These are phyloP conservation scores for Limonium bicolor DNA, from an alignment of 148 eudicot species.

Conservation along the genomic window DNA sequence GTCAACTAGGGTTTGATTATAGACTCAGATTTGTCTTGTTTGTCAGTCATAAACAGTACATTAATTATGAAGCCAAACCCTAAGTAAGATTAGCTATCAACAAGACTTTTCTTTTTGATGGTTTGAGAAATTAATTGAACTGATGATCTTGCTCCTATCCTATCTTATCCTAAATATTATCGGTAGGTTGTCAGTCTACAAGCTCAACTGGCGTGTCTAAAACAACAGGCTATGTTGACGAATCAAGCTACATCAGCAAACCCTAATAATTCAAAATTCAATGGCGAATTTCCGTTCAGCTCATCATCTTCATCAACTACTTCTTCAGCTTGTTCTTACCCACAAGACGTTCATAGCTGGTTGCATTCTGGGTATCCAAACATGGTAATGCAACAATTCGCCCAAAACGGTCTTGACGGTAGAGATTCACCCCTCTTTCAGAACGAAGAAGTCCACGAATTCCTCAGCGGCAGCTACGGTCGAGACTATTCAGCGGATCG, in stretches of 20 bases:
- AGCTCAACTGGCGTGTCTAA: constrained; percentile 49
- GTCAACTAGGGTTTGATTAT: background rate
- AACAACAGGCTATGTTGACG: constrained; percentile 47
- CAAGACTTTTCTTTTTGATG: background rate
- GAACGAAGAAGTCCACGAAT: constrained; percentile 13
- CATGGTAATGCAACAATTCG: constrained; percentile 34
- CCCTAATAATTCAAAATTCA: constrained; percentile 12
- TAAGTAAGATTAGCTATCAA: background rate
- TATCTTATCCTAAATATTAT: too few relatives aligned
- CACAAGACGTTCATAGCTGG: constrained; percentile 55
- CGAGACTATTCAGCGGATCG: constrained; percentile 11
- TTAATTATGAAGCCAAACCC: background rate
- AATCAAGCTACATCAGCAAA: constrained; percentile 22
- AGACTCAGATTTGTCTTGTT: background rate
- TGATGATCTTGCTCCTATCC: background rate
- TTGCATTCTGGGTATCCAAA: constrained; percentile 42
- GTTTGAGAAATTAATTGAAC: background rate
- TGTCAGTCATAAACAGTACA: background rate
- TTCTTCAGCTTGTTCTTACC: constrained; percentile 13
- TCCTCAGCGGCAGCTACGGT: constrained; percentile 5
- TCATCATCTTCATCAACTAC: constrained; percentile 1
- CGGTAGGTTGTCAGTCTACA: constrained; percentile 72
- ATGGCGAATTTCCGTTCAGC: background rate
- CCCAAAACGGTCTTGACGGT: constrained; percentile 10
- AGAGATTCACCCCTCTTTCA: constrained; percentile 20